Conservation (phyloP, 148 eudicot genomes). For the Dysphania ambrosioides region DNA sequence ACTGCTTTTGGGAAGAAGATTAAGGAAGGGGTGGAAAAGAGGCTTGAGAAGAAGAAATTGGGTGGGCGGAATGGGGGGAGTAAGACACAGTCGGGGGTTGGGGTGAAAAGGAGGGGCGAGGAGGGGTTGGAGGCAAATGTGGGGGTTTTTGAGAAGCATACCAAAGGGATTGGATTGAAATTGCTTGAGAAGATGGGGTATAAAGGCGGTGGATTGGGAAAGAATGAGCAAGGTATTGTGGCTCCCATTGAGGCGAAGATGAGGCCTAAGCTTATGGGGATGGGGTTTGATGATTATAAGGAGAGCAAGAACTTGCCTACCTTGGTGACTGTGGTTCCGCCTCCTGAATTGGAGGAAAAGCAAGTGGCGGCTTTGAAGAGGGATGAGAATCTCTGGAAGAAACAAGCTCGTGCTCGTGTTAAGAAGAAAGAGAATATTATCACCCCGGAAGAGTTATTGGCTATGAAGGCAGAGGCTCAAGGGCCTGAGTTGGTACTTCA, state of each 20-base stretch:
- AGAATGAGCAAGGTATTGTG: slow-evolving; percentile 72
- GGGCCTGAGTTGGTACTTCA: slow-evolving; percentile 54
- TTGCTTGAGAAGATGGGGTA: slow-evolving; percentile 82
- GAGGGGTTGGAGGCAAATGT: slow-evolving; percentile 35
- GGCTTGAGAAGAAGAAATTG: slow-evolving; percentile 55
- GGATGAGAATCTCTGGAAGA: slow-evolving; percentile 63
- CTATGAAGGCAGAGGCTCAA: slow-evolving; percentile 60
- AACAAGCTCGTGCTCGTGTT: slow-evolving; percentile 40
- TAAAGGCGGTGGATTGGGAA: slow-evolving; percentile 81
- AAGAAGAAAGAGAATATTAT: slow-evolving; percentile 55
- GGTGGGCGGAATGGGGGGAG: slow-evolving; percentile 15
- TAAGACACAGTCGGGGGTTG: slow-evolving; percentile 34
- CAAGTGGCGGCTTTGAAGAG: slow-evolving; percentile 27
- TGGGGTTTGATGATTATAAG: slow-evolving; percentile 77
- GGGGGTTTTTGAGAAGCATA: slow-evolving; percentile 68
- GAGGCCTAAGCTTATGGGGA: slow-evolving; percentile 83
- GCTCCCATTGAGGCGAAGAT: slow-evolving; percentile 78
- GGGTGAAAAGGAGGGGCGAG: slow-evolving; percentile 33
- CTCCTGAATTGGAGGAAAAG: slow-evolving; percentile 49
- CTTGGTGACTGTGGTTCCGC: slow-evolving; percentile 23
- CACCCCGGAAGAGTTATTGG: slow-evolving; percentile 78
- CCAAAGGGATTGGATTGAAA: slow-evolving; percentile 77
- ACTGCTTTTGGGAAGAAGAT: slow-evolving; percentile 69
- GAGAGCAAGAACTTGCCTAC: slow-evolving; percentile 44
- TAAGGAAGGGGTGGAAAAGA: slow-evolving; percentile 55